Percentiles rank a stretch among this genome's conserved stretches.
These are phyloP conservation scores for Psilocybe cubensis DNA, from an alignment of 768 basidiomycete species.

Conservation along the genomic window DNA sequence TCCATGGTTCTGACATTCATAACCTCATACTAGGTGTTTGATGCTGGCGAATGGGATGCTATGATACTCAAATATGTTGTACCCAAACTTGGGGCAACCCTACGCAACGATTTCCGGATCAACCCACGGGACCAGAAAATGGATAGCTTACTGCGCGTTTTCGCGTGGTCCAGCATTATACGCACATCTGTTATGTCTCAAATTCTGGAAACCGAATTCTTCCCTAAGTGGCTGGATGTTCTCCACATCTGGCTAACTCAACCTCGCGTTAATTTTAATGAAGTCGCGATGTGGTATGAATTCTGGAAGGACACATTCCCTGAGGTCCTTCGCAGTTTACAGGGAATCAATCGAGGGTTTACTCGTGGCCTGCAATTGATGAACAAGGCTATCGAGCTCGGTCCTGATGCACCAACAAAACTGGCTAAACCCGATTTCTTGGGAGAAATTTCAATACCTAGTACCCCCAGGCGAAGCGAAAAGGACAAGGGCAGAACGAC, in stretches of 20 bases:
- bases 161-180: conserved; percentile 78
- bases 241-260: conserved; percentile 94
- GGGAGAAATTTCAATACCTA: conserved; percentile 42
- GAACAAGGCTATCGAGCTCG: conserved; percentile 91
- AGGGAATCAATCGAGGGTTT: conserved; percentile 78
- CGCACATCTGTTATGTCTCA: conserved; percentile 80
- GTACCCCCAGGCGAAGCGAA: conserved; percentile 29
- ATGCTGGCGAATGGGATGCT: conserved; percentile 84
- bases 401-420: conserved; percentile 70
- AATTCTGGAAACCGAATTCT: conserved; percentile 89
- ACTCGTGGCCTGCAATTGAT: conserved; percentile 89
- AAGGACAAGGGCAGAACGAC: conserved; percentile 36
- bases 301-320: conserved; percentile 88
- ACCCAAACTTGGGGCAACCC: conserved; percentile 82
- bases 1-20: not conserved
- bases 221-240: conserved; percentile 95
- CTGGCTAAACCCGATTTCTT: conserved; percentile 70
- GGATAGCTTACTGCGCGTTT: conserved; percentile 73
- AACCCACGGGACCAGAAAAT: conserved; percentile 93
- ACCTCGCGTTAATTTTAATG: conserved; percentile 84
- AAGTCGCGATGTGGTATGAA: conserved; percentile 92
- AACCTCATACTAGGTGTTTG: conserved; percentile 62
- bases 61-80: conserved; percentile 90
- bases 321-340: conserved; percentile 64
- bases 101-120: conserved; percentile 87